Evolutionary conservation across 192 early-diverging fungal genomes (phyloP), one percentile per base, ranked within the genome.

Genomic region (Podila horticola): DNA sequence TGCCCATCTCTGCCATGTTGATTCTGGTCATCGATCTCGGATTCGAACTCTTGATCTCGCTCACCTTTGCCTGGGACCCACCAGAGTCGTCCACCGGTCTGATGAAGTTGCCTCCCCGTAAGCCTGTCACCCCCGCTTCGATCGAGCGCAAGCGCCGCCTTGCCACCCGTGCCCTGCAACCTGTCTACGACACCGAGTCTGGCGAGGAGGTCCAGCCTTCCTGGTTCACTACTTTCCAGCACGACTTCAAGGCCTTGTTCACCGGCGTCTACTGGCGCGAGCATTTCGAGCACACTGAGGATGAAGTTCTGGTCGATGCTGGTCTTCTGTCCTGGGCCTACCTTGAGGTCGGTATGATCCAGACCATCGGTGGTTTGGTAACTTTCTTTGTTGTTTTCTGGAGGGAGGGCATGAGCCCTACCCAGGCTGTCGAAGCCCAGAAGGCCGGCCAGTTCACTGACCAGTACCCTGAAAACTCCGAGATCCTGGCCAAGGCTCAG

Each of bases 1-100:
- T 93, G 50, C 92, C 95, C 58, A 79, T 99, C 59, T 83, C 85
- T 26, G 87, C 95, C 52, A 93, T 99, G 73, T 88, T 94, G 73
- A 96, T 99, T 71, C 83, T 99, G 65, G 90, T 94, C 24, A 93
- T 95, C 41, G 97, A 99, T 88, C 90, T 99, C 48, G 97, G 97
- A 24, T 99, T 96, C 84, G 97, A 99, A 86, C 72, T 99, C 66
- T 88, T 95, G 64, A 84, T 90, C 26, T 94, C 96, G 7, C 86
- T 99, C 58, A 90, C 92, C 17, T 98, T 92, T 83, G 97, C 97
- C 17, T 99, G 93, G 92, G 97, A 99, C 84, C 89, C 89, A 36
- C 86, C 96, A 13, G 97, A 99, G 87, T 86, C 90, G 6, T 73
- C 65, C 55, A 86, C 69, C 28, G 90, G 90, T 49, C 83, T 98